phyloP scores from a whole-genome alignment of 73 alveolate genomes.

The Durusdinium trenchii region DNA sequence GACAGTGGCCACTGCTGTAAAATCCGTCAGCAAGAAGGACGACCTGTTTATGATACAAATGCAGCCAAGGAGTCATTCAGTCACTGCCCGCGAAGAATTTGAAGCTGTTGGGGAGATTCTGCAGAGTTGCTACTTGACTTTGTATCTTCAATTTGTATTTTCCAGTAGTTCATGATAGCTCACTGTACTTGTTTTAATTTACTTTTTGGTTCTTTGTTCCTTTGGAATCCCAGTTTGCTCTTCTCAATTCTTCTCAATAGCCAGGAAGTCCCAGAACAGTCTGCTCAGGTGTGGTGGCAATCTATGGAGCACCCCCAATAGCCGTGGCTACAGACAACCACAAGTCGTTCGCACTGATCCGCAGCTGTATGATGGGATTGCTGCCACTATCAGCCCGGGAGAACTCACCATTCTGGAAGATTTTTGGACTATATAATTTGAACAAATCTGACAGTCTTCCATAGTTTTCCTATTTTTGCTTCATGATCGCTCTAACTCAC shows the following conservation, averaged over 20 bases:
- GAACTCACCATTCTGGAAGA: neutral
- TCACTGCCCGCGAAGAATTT: neutral
- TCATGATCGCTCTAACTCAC: too few species aligned
- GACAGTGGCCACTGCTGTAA: neutral
- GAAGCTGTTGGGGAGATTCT: neutral
- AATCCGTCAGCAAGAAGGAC: neutral
- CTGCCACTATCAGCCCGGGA: neutral
- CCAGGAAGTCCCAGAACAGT: neutral
- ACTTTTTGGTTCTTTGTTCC: neutral
- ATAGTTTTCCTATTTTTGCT: too few species aligned
- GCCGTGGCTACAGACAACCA: neutral
- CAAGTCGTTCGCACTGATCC: neutral
- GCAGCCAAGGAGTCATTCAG: neutral
- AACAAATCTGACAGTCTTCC: too few species aligned
- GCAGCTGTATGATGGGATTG: neutral
- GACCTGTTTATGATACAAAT: neutral
- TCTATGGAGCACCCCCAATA: neutral
- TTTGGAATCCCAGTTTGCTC: too few species aligned
- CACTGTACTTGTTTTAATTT: neutral
- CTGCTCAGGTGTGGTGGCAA: neutral
- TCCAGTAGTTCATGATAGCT: neutral
- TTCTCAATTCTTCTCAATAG: neutral
- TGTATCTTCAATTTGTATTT: neutral
- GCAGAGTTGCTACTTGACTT: neutral
- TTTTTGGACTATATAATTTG: neutral